phyloP scores from a whole-genome alignment of 345 rosid species.

The Moringa oleifera region DNA sequence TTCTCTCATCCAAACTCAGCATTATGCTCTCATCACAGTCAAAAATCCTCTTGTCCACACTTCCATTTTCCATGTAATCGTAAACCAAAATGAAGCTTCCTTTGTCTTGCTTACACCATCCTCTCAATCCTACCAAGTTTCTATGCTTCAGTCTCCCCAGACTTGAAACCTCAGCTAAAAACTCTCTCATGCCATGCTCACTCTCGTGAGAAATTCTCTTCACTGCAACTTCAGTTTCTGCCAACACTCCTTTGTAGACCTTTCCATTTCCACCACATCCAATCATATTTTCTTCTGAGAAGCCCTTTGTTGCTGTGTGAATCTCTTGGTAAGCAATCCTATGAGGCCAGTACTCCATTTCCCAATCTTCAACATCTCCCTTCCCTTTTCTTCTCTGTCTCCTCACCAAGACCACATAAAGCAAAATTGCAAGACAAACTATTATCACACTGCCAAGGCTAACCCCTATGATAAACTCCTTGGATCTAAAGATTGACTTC shows the following conservation, averaged over 20 bases:
- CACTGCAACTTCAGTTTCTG: constrained; percentile 17
- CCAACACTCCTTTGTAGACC: constrained; percentile 25
- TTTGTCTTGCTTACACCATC: constrained; percentile 24
- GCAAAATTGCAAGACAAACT: constrained; percentile 9
- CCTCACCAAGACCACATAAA: constrained; percentile 1
- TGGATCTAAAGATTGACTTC: constrained; percentile 15
- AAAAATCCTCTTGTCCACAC: constrained; percentile 24
- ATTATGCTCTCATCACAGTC: constrained; percentile 4
- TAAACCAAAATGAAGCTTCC: constrained; percentile 23
- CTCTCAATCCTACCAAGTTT: constrained; percentile 27
- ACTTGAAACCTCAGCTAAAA: constrained; percentile 28
- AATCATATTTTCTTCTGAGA: constrained; percentile 27
- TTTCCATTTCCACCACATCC: constrained; percentile 33
- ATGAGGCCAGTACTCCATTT: constrained; percentile 37
- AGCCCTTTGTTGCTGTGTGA: constrained; percentile 23
- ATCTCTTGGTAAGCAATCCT: constrained; percentile 21
- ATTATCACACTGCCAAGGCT: constrained; percentile 12
- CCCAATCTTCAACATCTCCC: constrained; percentile 30
- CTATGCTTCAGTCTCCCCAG: constrained; percentile 28
- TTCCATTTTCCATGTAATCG: constrained; percentile 34
- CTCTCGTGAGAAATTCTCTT: constrained; percentile 18
- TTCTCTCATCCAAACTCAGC: constrained; percentile 26
- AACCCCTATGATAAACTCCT: constrained; percentile 26
- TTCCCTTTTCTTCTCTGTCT: constrained; percentile 12
- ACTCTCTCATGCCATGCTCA: constrained; percentile 21